Percentiles rank a stretch among this genome's conserved stretches.
phyloP scores from a whole-genome alignment of 495 filamentous ascomycete genomes.

The Aspergillus indologenus region DNA sequence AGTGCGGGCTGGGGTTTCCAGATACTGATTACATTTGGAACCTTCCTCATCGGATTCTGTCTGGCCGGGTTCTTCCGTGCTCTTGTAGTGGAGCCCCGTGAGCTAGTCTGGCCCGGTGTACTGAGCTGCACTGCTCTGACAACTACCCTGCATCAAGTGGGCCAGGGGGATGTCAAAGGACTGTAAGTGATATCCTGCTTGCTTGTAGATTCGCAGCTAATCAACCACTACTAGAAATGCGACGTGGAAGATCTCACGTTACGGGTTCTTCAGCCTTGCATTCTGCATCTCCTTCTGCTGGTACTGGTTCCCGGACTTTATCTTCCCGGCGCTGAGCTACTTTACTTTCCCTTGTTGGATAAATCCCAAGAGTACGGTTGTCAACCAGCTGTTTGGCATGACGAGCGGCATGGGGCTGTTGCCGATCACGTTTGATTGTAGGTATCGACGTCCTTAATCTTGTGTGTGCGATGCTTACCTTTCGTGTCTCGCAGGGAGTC shows the following conservation, averaged over 20 bases:
- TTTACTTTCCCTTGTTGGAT: constrained; percentile 87
- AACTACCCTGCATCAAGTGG: constrained; percentile 64
- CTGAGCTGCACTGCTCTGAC: constrained; percentile 80
- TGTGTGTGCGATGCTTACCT: constrained; percentile 36
- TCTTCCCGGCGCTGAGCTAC: constrained; percentile 77
- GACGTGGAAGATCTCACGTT: constrained; percentile 76
- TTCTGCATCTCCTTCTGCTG: constrained; percentile 58
- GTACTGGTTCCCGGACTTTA: constrained; percentile 78
- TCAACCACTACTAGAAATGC: constrained; percentile 46
- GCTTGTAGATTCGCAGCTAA: constrained; percentile 48
- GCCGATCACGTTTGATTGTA: constrained; percentile 73
- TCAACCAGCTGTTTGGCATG: constrained; percentile 80
- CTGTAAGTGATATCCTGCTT: constrained; percentile 42
- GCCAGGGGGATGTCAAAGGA: constrained; percentile 13
- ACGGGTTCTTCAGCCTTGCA: constrained; percentile 71
- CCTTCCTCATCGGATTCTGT: constrained; percentile 51
- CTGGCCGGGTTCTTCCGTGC: constrained; percentile 57
- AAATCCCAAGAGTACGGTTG: constrained; percentile 67
- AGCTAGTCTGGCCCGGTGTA: constrained; percentile 85
- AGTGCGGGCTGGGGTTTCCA: constrained; percentile 57
- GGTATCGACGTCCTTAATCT: neutral
- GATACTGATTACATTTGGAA: constrained; percentile 35
- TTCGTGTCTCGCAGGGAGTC: constrained; percentile 60
- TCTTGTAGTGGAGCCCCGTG: constrained; percentile 72
- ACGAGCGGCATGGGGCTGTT: constrained; percentile 73